Base-by-base conservation (phyloP, 257 asterid genomes). In the Cruciata laevipes region DNA sequence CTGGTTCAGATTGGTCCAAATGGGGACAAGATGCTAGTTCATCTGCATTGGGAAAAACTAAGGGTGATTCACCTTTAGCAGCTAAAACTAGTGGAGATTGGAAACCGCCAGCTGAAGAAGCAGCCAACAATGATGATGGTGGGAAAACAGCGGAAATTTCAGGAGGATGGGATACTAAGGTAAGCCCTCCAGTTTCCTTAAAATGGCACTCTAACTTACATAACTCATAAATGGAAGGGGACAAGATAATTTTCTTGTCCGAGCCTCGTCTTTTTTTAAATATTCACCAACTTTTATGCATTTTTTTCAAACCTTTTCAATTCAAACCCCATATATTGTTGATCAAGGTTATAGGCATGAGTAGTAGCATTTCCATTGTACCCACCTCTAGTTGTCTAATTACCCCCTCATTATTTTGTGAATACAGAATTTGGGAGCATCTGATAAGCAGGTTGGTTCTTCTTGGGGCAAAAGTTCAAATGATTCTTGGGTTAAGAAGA, bases 1-100 rank as follows among this genome's bases (percentile, higher is more conserved):
- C 25, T n/a, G 23, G 49, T 44, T 18, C 52, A 24, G 32, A 18
- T 31, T 61, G 73, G 73, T 47, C 73, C 67, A 70, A 27, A 1
- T 49, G 74, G 74, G 74, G 68, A 40, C 27, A 58, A 16, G 55
- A 10, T 16, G 0, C 52, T 12, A 7, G 55, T 10, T 63, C 68
- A 40, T 64, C 68, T 64, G 37, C 35, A 5, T 75, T 81, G 81
- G 76, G 71, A 63, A 18, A 70, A 60, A 71, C 56, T 7, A 30
- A 52, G 61, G 53, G 25, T 35, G 69, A 51, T 51, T 58, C 65
- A 24, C 64, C 73, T 69, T 17, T 18, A 42, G 7, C 40, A 52
- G 8, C 53, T 4, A 9, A 27, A 56, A 35, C 38, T 33, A 9
- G 56, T 61, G 62, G 63, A 30, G 33, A 38, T 20, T 55, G 49